A percentile compares a stretch with the other conserved stretches of the same genome.
Conservation (phyloP, 2,329 filamentous ascomycete genomes). For the Colletotrichum chrysophilum region DNA sequence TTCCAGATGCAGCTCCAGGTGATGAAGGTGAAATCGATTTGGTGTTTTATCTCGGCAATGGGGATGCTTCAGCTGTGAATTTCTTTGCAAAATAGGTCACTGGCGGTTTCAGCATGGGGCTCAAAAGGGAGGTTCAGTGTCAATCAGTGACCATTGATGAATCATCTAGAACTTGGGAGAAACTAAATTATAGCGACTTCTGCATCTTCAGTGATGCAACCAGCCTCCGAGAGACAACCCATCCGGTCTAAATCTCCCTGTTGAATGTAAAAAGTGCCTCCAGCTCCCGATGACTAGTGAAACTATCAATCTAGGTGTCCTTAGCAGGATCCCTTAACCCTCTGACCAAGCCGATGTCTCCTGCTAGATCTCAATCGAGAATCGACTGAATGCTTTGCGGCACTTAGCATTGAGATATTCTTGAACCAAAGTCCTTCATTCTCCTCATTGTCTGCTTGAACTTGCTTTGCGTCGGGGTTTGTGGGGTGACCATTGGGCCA, state of each 20-base stretch:
- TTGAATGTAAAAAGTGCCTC: not conserved
- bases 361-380: not conserved
- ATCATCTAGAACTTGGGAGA: not conserved
- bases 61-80: not conserved
- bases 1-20: not conserved
- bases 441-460: not conserved
- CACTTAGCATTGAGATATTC: not conserved
- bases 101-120: not conserved
- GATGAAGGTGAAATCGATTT: not conserved
- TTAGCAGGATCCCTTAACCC: not conserved
- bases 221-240: not conserved
- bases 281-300: not conserved
- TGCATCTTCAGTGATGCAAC: not conserved
- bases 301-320: not conserved
- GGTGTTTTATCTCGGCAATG: not conserved
- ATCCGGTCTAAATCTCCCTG: not conserved
- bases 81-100: not conserved
- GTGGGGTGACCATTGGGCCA: not conserved
- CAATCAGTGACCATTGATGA: not conserved
- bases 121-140: not conserved
- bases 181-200: not conserved
- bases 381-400: not conserved
- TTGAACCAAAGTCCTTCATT: not conserved
- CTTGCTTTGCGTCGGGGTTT: not conserved
- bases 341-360: not conserved